Base-by-base conservation (phyloP, 768 basidiomycete species). In the Lentinula raphanica region DNA sequence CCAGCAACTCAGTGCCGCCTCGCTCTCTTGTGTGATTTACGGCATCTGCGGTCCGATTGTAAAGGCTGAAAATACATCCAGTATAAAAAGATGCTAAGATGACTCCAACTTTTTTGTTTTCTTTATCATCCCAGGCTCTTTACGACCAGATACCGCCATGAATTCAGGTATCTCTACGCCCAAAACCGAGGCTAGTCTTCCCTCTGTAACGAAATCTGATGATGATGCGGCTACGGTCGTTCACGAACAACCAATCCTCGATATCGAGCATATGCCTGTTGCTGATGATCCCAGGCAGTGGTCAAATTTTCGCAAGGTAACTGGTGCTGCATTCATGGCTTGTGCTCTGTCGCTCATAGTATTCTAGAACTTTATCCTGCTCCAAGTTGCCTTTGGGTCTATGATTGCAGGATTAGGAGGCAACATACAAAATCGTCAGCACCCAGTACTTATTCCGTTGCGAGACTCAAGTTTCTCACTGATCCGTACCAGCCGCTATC, bases 371-470 rank as follows among this genome's bases (percentile, higher is more conserved):
- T 59, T 76, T 9, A 75, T 75, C 23, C 70, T 85, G 53, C 49
- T 68, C 7, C 74, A 83, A 39, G 72, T 87, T 27, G 71, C 83
- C 4, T 69, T 74, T 19, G 85, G 82, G 4, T 70, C 82, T 6
- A 77, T 83, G 75, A 79, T 84, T 60, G 81, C 83, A 11, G 84
- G 85, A 2, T 71, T 87, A 12, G 76, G 76, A 4, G 74, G 70
- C 1, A 86, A 80, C 61, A 84, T 87, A 46, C 85, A 86, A 64
- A 88, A 86, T 68, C 86, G 85, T 86, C 59, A 69, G 79, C 62
- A 32, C 27, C 32, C 27, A 27, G 15, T 8, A 44, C 13, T 44
- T 42, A n/a, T 11, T 27, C 35, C 2, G 15, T 2, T 38, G 46
- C 42, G 17, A n/a, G 54, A 44, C 40, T 42, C n/a, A n/a, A n/a